These are phyloP conservation scores for Nakazawaea wickerhamii DNA, from an alignment of 805 yeast species.

Conservation along the genomic window DNA sequence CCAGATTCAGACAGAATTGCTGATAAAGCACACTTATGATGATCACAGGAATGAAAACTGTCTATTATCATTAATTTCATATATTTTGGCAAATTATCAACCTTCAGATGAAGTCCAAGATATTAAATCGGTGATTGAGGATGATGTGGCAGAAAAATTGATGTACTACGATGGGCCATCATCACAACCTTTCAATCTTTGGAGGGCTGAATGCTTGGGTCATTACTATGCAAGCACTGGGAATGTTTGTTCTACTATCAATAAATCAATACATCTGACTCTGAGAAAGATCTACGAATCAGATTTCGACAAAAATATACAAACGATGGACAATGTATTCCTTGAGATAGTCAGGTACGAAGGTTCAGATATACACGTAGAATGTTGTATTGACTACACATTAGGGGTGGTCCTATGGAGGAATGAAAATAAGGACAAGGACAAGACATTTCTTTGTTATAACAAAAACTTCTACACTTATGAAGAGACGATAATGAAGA, in stretches of 20 bases:
- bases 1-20: background rate
- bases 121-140: background rate
- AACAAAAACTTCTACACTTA: background rate
- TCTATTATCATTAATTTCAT: background rate
- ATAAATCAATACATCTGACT: background rate
- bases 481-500: background rate
- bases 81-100: background rate
- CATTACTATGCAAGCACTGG: constrained; percentile 24
- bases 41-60: constrained; percentile 2
- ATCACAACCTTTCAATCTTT: constrained; percentile 17
- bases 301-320: background rate
- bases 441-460: background rate
- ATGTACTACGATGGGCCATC: background rate
- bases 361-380: background rate
- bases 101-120: background rate
- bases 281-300: background rate
- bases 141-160: background rate
- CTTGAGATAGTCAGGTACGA: background rate
- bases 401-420: constrained; percentile 11
- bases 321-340: constrained; percentile 10
- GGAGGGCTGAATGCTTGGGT: constrained; percentile 30
- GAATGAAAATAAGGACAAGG: background rate
- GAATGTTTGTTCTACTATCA: background rate
- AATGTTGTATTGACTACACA: constrained; percentile 4
- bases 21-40: background rate